Evolutionary conservation across 306 rosid species (phyloP), one percentile per base, ranked within the genome.

Genomic region (Vigna trinervia): DNA sequence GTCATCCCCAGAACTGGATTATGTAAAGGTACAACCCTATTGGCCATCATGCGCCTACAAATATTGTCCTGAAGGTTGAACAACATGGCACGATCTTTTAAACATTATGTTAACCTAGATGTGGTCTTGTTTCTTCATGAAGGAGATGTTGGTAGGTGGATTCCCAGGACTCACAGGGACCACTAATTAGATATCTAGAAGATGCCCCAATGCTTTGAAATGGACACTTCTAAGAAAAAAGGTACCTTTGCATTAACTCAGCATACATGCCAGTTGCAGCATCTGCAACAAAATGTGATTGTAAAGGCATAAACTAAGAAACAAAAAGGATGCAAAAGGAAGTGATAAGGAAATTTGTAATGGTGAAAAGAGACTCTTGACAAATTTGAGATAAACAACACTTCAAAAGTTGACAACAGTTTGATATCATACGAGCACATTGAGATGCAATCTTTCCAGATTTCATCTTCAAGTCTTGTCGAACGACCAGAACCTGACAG

Each of bases 391-490:
- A 41, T 41, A 19, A 78, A 71, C 28, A 61, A 36, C 23, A 62
- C 48, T 22, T 67, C 5, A 20, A 26, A 69, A 56, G 51, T 54
- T 12, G 46, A 77, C 36, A 75, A 3, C 30, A 39, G 76, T 75
- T 76, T 17, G 41, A 64, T 60, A 80, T 84, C 91, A 88, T 89
- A 94, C 97, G 98, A 83, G 98, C 96, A 85, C 97, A 94, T 79
- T 94, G 98, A 46, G 98, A 94, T 63, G 97, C 98, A 64, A 94
- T 90, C 85, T 94, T 94, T 84, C 98, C 96, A 0, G 94, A 70
- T 77, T 83, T 93, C 97, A 94, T 94, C 90, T 90, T 94, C 38
- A 94, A 83, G 82, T 92, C 98, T 84, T 86, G 96, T 81, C 98
- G 83, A 17, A 94, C 98, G 5, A 94, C 89, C 81, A 90, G 85